Percentiles rank a stretch among this genome's conserved stretches.
These are phyloP conservation scores for Penicillium crustosum DNA, from an alignment of 2,329 filamentous ascomycete species.

Conservation along the genomic window DNA sequence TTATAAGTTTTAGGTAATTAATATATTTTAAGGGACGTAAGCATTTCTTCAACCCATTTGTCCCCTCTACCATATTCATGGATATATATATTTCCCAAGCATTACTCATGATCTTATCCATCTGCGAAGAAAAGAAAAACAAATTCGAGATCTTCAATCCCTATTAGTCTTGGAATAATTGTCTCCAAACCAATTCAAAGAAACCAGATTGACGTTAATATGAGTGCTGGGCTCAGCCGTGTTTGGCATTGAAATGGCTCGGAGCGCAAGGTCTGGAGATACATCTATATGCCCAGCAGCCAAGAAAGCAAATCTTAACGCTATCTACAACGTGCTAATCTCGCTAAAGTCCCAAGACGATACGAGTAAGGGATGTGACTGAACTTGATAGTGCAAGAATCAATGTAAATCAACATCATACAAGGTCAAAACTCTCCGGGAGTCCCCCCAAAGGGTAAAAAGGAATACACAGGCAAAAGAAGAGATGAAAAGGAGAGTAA, in stretches of 20 bases:
- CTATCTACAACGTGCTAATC: neutral
- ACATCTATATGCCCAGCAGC: neutral
- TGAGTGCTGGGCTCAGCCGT: neutral
- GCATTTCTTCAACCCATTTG: neutral
- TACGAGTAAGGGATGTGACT: conserved; percentile 17
- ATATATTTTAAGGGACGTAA: neutral
- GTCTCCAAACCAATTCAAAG: neutral
- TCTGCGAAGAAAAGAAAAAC: neutral
- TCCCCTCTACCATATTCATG: neutral
- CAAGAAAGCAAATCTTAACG: neutral
- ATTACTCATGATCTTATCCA: too few relatives aligned
- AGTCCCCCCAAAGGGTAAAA: conserved; percentile 19
- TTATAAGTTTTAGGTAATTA: neutral
- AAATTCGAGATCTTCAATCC: neutral
- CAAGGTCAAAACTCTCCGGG: conserved; percentile 13
- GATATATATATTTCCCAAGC: neutral
- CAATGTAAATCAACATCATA: conserved; percentile 14
- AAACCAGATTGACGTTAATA: neutral
- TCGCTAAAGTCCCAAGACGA: neutral
- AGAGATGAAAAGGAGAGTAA: conserved; percentile 10
- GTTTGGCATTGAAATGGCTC: neutral
- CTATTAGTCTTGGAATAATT: neutral
- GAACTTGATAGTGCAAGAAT: conserved; percentile 18
- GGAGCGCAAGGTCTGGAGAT: too few relatives aligned
- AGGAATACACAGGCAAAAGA: conserved; percentile 8